phyloP scores from a whole-genome alignment of 306 rosid genomes.

The Cucurbita maxima region DNA sequence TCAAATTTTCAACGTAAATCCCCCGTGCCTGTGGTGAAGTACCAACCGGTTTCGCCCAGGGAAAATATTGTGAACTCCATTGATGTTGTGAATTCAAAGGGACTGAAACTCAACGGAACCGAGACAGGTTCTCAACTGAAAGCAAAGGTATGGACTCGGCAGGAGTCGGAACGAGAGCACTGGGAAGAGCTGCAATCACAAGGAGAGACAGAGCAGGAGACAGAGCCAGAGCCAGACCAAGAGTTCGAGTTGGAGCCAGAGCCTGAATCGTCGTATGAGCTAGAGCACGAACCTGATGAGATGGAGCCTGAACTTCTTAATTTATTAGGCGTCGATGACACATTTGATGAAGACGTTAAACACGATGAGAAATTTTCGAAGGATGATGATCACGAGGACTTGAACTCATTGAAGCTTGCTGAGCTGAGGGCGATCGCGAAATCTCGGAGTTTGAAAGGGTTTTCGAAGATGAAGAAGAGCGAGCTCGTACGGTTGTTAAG shows the following conservation, averaged over 20 bases:
- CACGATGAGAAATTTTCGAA: constrained; percentile 19
- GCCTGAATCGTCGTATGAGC: constrained; percentile 17
- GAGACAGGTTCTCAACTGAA: constrained; percentile 21
- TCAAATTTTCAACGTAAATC: constrained; percentile 79
- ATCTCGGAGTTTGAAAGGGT: constrained; percentile 67
- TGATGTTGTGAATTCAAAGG: constrained; percentile 20
- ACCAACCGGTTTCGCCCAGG: constrained; percentile 35
- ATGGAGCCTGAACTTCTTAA: constrained; percentile 18
- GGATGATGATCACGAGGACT: constrained; percentile 35
- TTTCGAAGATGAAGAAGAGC: constrained; percentile 76
- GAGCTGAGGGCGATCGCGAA: constrained; percentile 81
- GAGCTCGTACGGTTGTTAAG: constrained; percentile 57
- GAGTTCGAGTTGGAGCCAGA: constrained; percentile 10
- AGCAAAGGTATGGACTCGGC: not conserved
- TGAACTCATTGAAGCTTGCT: constrained; percentile 46
- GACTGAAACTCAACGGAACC: constrained; percentile 17
- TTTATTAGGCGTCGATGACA: constrained; percentile 36
- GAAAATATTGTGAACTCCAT: constrained; percentile 15
- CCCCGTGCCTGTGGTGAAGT: constrained; percentile 60
- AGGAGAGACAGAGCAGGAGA: not conserved
- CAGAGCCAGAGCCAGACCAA: constrained; percentile 5
- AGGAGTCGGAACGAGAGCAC: not conserved
- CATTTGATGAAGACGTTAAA: constrained; percentile 14
- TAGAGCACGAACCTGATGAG: constrained; percentile 20
- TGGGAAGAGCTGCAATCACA: constrained; percentile 5